These are phyloP conservation scores for Clausena lansium DNA, from an alignment of 345 rosid genomes.

Conservation along the genomic window DNA sequence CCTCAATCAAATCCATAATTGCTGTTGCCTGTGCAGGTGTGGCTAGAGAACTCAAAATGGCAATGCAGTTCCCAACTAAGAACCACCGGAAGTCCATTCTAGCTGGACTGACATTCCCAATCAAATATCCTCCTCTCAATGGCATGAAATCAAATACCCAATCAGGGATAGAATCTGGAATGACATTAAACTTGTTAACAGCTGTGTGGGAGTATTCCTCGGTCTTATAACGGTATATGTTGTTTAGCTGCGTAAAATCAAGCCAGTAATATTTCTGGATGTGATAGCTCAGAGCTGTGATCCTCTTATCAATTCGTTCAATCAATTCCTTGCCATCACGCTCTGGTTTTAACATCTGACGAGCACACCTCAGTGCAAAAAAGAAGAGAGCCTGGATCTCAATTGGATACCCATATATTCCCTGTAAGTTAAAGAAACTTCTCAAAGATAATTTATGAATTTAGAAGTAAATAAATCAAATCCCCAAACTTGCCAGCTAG, in stretches of 20 bases:
- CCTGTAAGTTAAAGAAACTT: constrained; percentile 20
- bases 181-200: constrained; percentile 52
- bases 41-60: constrained; percentile 42
- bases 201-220: constrained; percentile 62
- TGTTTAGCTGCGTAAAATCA: constrained; percentile 45
- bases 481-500: not conserved
- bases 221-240: constrained; percentile 55
- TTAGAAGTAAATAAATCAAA: not conserved
- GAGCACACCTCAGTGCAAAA: constrained; percentile 54
- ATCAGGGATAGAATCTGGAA: constrained; percentile 52
- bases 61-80: constrained; percentile 44
- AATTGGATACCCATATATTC: constrained; percentile 51
- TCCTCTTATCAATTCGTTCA: constrained; percentile 46
- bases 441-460: constrained; percentile 1
- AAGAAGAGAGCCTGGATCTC: constrained; percentile 63
- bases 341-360: constrained; percentile 56
- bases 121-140: constrained; percentile 43
- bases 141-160: constrained; percentile 62
- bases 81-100: constrained; percentile 55
- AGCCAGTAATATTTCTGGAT: constrained; percentile 51
- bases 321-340: constrained; percentile 49
- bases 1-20: constrained; percentile 48
- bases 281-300: constrained; percentile 50
- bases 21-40: constrained; percentile 39
- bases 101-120: constrained; percentile 49